These are phyloP conservation scores for Solanum lignicaule DNA, from an alignment of 257 asterid species.

Conservation along the genomic window DNA sequence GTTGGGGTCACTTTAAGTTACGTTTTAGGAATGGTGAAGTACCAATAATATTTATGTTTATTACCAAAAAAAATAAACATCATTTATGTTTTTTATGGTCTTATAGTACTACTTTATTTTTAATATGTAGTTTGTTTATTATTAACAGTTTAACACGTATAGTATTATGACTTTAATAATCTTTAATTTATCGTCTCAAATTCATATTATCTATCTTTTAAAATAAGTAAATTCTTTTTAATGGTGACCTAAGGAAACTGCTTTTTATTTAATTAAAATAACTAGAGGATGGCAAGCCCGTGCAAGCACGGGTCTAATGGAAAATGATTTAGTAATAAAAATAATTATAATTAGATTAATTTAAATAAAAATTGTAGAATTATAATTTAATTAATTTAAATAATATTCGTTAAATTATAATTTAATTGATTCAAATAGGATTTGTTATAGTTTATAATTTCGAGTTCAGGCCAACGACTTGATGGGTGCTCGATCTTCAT, in stretches of 20 bases:
- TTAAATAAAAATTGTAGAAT: too few species aligned
- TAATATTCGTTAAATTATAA: too few species aligned
- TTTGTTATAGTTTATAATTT: too few species aligned
- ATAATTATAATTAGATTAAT: too few species aligned
- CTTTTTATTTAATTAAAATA: too few species aligned
- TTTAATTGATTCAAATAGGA: too few species aligned
- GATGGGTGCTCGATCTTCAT: too few species aligned
- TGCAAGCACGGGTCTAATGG: too few species aligned
- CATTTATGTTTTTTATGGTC: neutral
- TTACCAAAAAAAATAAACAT: neutral
- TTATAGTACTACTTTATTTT: neutral
- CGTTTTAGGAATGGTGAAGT: neutral
- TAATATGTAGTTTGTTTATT: neutral
- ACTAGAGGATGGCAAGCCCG: too few species aligned
- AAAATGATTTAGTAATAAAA: too few species aligned
- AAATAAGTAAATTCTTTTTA: neutral
- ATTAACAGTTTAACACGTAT: neutral
- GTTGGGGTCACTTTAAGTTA: neutral
- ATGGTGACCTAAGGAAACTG: neutral
- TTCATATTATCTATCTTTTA: neutral
- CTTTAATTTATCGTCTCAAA: neutral
- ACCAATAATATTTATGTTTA: neutral
- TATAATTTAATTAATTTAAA: too few species aligned
- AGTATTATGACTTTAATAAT: neutral
- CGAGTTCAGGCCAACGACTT: too few species aligned